phyloP scores from a whole-genome alignment of 106 monocot genomes.

The Triglochin maritima region DNA sequence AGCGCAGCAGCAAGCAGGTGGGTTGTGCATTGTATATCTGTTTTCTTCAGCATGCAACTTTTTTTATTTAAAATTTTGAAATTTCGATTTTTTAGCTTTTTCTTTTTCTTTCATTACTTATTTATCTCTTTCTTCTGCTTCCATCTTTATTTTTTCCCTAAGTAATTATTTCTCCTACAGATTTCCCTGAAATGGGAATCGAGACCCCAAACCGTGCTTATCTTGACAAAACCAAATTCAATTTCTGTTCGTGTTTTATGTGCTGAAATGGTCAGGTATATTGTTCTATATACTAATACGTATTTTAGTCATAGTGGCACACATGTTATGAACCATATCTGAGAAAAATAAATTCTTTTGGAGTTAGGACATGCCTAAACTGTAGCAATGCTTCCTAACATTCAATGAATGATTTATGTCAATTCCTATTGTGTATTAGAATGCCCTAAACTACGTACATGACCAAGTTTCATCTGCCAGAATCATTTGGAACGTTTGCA shows the following conservation, averaged over 20 bases:
- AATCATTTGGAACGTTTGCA: too few species aligned
- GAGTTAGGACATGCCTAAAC: too few species aligned
- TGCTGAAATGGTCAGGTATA: slow-evolving; percentile 89
- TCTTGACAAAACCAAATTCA: slow-evolving; percentile 94
- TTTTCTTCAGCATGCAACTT: slow-evolving; percentile 2
- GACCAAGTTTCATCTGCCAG: too few species aligned
- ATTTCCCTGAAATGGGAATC: slow-evolving; percentile 98
- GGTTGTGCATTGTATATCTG: not conserved
- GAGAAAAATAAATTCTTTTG: too few species aligned
- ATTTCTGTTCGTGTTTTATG: slow-evolving; percentile 55
- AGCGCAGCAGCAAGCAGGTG: slow-evolving; percentile 91
- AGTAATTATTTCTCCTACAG: slow-evolving; percentile 17
- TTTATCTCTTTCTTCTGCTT: not conserved
- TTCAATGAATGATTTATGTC: too few species aligned
- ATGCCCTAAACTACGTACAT: too few species aligned
- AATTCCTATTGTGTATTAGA: too few species aligned
- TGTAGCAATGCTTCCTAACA: too few species aligned
- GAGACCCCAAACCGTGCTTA: slow-evolving; percentile 73
- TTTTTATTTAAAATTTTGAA: slow-evolving; percentile 3
- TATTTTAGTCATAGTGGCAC: too few species aligned
- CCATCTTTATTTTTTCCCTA: too few species aligned
- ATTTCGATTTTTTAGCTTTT: not conserved
- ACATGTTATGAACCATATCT: too few species aligned
- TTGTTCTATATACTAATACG: not conserved
- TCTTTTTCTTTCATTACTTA: not conserved